Evolutionary conservation across 2,329 filamentous ascomycete species (phyloP), one percentile per base, ranked within the genome.

Genomic region (Colletotrichum sojae): DNA sequence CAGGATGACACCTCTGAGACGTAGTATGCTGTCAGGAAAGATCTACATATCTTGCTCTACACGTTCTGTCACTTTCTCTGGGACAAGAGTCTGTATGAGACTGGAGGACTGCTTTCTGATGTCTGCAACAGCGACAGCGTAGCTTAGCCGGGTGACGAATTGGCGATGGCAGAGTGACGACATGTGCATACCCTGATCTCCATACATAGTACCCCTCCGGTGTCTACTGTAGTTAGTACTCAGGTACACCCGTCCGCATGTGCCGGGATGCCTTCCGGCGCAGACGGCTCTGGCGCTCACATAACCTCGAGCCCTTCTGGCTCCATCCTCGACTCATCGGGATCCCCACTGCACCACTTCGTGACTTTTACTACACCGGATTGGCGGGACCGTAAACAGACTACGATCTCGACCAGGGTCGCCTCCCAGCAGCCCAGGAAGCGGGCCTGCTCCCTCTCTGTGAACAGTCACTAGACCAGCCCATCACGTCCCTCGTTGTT

Each of bases 271-370:
- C 20, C 51, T 55, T 18, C 43, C 49, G 61, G 40, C n/a, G 36
- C 45, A 56, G 36, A 48, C 66, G 49, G 61, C 49, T 55, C 61
- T 49, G 54, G 40, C 40, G 54, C 49, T 65, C 65, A 65, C 65
- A 46, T 58, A 60, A 69, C 43, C 43, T 51, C 54, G 13, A 27
- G 16, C 8, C 18, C 16, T 55, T 55, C 25, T 69, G 48, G 40
- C 36, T 54, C 49, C 61, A 52, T 59, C 40, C 56, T 60, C 66
- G 55, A 65, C 22, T 43, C 49, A 69, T 56, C 61, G 12, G 5
- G 27, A 25, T 45, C 61, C 36, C 54, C 31, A 43, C 48, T 52
- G 4, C 40, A 69, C 40, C 36, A 45, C 18, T 27, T 18, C 46
- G n/a, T 18, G 46, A 43, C 10, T 16, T 10, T 27, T 46, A 48